Evolutionary conservation across 257 asterid genomes (phyloP).

Genomic region (Ilex aquifolium): DNA sequence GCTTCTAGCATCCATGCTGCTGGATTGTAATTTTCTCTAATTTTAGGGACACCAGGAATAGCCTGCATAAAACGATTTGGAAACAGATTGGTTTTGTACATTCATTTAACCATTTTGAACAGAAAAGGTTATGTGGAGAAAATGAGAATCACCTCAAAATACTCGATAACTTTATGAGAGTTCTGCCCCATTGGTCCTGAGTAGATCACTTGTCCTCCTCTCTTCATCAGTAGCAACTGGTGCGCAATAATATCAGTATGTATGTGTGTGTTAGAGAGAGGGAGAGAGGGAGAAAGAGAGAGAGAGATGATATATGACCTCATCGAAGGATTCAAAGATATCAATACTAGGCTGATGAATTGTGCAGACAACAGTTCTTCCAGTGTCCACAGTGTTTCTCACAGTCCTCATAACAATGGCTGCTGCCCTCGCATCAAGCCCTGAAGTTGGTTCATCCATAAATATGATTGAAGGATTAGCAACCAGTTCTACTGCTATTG

Average conservation of each 20-base stretch:
- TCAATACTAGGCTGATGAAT: constrained; percentile 76
- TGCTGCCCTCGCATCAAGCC: constrained; percentile 72
- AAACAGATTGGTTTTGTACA: neutral
- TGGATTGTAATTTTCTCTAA: constrained; percentile 73
- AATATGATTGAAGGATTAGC: constrained; percentile 77
- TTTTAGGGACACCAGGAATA: constrained; percentile 55
- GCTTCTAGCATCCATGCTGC: constrained; percentile 94
- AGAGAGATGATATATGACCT: constrained; percentile 22
- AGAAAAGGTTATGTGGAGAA: neutral
- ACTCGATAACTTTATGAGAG: constrained; percentile 47
- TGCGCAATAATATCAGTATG: constrained; percentile 5
- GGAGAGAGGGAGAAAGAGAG: too few relatives aligned
- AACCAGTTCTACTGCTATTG: constrained; percentile 69
- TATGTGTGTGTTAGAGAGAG: neutral
- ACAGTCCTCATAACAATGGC: constrained; percentile 74
- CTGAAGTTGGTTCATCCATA: constrained; percentile 77
- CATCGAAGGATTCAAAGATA: constrained; percentile 71
- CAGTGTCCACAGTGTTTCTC: constrained; percentile 70
- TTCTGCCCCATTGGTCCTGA: constrained; percentile 65
- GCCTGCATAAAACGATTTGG: constrained; percentile 28
- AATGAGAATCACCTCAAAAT: constrained; percentile 47
- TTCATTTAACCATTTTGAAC: neutral
- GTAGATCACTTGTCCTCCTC: constrained; percentile 67
- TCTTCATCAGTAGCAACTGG: constrained; percentile 62
- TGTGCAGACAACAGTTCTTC: constrained; percentile 72